These are phyloP conservation scores for Rhynchospora tenuis DNA, from an alignment of 176 grass and related monocot species.

Conservation along the genomic window DNA sequence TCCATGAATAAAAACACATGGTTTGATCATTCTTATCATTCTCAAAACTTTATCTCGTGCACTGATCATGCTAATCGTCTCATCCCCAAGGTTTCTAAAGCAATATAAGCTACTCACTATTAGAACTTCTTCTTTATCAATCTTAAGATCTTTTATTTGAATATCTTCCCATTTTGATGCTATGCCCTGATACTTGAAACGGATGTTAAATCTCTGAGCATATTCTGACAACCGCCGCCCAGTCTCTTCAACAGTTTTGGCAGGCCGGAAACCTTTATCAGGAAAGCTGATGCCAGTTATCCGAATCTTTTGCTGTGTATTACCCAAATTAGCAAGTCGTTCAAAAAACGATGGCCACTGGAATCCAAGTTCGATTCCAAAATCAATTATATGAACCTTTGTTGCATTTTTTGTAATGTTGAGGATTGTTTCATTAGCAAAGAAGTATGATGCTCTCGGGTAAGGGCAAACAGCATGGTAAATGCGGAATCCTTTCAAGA, in stretches of 20 bases:
- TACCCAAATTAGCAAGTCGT: conserved; percentile 19
- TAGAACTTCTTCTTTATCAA: conserved; percentile 45
- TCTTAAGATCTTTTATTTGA: conserved; percentile 38
- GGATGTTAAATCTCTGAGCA: conserved; percentile 52
- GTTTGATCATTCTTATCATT: conserved; percentile 48
- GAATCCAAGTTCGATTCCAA: conserved; percentile 48
- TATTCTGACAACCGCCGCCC: conserved; percentile 50
- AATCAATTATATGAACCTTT: conserved; percentile 58
- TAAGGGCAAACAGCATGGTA: conserved; percentile 49
- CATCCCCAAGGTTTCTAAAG: conserved; percentile 41
- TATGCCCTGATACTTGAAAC: conserved; percentile 56
- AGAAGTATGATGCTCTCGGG: conserved; percentile 27
- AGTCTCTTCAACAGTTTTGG: conserved; percentile 36
- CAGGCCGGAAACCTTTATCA: conserved; percentile 37
- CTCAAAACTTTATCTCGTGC: conserved; percentile 49
- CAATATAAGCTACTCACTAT: conserved; percentile 40
- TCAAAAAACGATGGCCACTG: conserved; percentile 61
- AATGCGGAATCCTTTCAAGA: conserved; percentile 40
- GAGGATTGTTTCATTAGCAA: conserved; percentile 52
- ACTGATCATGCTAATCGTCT: conserved; percentile 39
- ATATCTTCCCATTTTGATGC: conserved; percentile 53
- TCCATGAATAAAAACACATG: conserved; percentile 48
- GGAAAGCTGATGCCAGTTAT: conserved; percentile 54
- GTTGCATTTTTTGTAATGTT: conserved; percentile 17
- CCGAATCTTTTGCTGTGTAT: conserved; percentile 30